These are phyloP conservation scores for Trichoderma sp. DNA, from an alignment of 2,329 filamentous ascomycete species.

Conservation along the genomic window DNA sequence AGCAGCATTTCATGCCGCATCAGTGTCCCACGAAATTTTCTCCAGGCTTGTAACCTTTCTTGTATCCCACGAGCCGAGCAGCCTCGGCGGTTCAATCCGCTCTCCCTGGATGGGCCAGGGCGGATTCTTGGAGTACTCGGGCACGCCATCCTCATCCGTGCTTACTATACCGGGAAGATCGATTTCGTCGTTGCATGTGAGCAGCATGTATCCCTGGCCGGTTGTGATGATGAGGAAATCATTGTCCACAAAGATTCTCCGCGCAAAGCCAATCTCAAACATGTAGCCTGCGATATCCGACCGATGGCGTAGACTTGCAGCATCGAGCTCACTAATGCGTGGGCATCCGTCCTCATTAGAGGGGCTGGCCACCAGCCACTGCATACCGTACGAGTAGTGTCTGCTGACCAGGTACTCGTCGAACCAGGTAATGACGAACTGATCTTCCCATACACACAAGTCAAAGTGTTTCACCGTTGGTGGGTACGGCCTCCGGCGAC, in stretches of 20 bases:
- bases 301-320: not conserved
- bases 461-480: constrained; percentile 16
- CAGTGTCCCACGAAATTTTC: not conserved
- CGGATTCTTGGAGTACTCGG: not conserved
- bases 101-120: constrained; percentile 9
- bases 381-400: constrained; percentile 17
- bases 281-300: constrained; percentile 1
- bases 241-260: constrained; percentile 16
- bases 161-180: constrained; percentile 6
- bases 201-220: constrained; percentile 16
- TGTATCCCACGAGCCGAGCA: constrained; percentile 15
- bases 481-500: constrained; percentile 8
- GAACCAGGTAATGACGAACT: constrained; percentile 20
- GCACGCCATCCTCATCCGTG: not conserved
- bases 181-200: constrained; percentile 7
- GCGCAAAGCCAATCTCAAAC: constrained; percentile 14
- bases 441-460: constrained; percentile 17
- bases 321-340: not conserved
- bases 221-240: constrained; percentile 19
- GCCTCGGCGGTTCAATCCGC: constrained; percentile 17
- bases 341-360: not conserved
- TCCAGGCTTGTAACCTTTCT: constrained; percentile 15
- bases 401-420: constrained; percentile 19
- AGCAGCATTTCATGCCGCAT: not conserved
- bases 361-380: constrained; percentile 9